Evolutionary conservation across 441 rosid species (phyloP), one percentile per base, ranked within the genome.

Genomic region (Gossypium davidsonii): DNA sequence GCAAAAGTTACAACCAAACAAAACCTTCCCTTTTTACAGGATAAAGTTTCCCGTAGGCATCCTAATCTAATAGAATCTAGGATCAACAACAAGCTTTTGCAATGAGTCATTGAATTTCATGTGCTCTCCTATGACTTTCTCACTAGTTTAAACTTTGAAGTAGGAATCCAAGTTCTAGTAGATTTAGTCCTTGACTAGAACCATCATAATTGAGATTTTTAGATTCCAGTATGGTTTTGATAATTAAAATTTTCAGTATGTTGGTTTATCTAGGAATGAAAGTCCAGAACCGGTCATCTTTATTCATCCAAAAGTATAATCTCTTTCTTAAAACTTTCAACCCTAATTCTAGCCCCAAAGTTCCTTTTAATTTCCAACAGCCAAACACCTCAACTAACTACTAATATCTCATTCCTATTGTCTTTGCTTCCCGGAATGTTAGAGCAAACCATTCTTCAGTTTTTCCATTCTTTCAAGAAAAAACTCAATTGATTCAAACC

Each of bases 281-380:
- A 20, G 31, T 17, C 69, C 15, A 42, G 17, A 64, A 64, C 2
- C 31, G 44, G 10, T 42, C 11, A 64, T 42, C 31, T 42, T 64
- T n/a, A 42, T 64, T 64, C 69, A 20, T 42, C 31, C 31, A 44
- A 21, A 42, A 42, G 14, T 14, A 20, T 23, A 42, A 20, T 17
- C 69, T 31, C 64, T 59, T 15, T 15, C 9, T 49, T 26, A 26
- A 6, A 26, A 59, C 64, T 59, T 14, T 14, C 64, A 59, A 59
- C 5, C 64, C 20, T 2, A 26, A 28, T 26, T 59, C 39, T n/a
- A 3, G 64, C 64, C 37, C 11, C 64, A 26, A 14, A 26, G 20
- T 26, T 59, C 64, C 64, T 59, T 26, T 59, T 4, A 59, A 5
- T 26, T 59, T 59, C 42, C 69, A 63, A 26, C 68, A 63, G 68